Evolutionary conservation across 495 filamentous ascomycete species (phyloP).

Genomic region (Aspergillus leporis): DNA sequence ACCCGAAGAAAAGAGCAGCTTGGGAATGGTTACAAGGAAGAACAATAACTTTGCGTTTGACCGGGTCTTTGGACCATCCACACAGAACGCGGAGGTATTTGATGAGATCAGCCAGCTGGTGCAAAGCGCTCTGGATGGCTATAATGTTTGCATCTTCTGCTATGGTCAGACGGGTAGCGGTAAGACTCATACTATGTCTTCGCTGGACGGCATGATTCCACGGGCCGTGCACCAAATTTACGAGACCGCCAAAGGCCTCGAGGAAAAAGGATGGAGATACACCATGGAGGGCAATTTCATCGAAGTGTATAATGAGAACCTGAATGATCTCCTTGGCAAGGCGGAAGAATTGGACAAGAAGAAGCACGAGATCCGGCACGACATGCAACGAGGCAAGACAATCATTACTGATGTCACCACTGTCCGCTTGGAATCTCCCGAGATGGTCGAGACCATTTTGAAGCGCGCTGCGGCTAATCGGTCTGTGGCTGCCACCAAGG

Average conservation of each 20-base stretch:
- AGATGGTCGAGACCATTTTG: slow-evolving; percentile 78
- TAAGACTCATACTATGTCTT: slow-evolving; percentile 97
- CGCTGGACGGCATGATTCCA: slow-evolving; percentile 92
- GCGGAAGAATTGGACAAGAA: slow-evolving; percentile 77
- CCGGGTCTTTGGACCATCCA: slow-evolving; percentile 78
- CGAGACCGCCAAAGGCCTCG: slow-evolving; percentile 73
- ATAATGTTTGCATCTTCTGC: slow-evolving; percentile 99
- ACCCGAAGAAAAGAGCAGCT: slow-evolving; percentile 77
- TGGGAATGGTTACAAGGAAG: slow-evolving; percentile 72
- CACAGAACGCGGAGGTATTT: slow-evolving; percentile 85
- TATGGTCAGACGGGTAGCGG: slow-evolving; percentile 98
- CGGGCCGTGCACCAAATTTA: slow-evolving; percentile 91
- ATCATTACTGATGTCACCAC: slow-evolving; percentile 80
- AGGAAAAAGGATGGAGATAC: slow-evolving; percentile 93
- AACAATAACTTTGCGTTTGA: slow-evolving; percentile 89
- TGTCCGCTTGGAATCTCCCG: slow-evolving; percentile 72
- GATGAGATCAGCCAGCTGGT: slow-evolving; percentile 97
- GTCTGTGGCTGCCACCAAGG: slow-evolving; percentile 91
- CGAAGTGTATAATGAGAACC: slow-evolving; percentile 98
- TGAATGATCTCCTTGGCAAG: slow-evolving; percentile 87
- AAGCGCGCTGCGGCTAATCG: slow-evolving; percentile 77
- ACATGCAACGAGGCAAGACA: slow-evolving; percentile 76
- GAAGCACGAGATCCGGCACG: slow-evolving; percentile 91
- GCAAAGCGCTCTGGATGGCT: slow-evolving; percentile 93
- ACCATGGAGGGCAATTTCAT: slow-evolving; percentile 93